These are phyloP conservation scores for Boletus insuetus DNA, from an alignment of 768 basidiomycete species.

Conservation along the genomic window DNA sequence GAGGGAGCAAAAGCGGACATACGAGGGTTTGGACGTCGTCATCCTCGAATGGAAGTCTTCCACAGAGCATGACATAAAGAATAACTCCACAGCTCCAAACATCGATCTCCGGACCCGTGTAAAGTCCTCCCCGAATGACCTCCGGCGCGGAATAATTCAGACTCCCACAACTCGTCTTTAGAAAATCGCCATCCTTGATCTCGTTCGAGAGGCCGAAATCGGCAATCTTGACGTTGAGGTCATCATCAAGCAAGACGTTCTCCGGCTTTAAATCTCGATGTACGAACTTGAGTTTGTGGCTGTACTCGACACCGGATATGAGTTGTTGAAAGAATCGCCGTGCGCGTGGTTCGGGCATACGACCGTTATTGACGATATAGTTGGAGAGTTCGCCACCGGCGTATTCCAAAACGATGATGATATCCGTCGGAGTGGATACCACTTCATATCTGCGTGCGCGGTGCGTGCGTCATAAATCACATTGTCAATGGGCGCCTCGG, in stretches of 20 bases:
- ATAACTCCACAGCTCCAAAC: conserved; percentile 99
- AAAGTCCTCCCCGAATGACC: conserved; percentile 92
- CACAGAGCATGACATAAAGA: conserved; percentile 96
- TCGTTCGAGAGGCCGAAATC: conserved; percentile 97
- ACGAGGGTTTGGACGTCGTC: conserved; percentile 87
- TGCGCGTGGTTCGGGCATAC: conserved; percentile 84
- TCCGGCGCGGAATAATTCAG: conserved; percentile 99
- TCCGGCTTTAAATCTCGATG: conserved; percentile 98
- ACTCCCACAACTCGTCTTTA: conserved; percentile 96
- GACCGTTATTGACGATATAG: conserved; percentile 92
- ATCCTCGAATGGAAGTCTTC: conserved; percentile 94
- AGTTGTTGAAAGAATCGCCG: conserved; percentile 98
- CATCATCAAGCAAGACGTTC: conserved; percentile 84
- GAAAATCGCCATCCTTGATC: conserved; percentile 93
- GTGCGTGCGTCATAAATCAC: conserved; percentile 3
- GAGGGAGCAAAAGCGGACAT: conserved; percentile 24
- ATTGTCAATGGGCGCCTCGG: background rate
- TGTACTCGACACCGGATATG: conserved; percentile 91
- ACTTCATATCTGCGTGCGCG: conserved; percentile 61
- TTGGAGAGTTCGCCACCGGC: conserved; percentile 97
- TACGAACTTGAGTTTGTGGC: conserved; percentile 94
- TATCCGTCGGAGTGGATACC: conserved; percentile 91
- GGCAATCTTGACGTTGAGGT: conserved; percentile 94
- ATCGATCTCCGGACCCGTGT: conserved; percentile 97
- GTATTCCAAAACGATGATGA: conserved; percentile 97